phyloP scores from a whole-genome alignment of 225 moss, liverwort and hornwort species.

The Pleurozium schreberi region DNA sequence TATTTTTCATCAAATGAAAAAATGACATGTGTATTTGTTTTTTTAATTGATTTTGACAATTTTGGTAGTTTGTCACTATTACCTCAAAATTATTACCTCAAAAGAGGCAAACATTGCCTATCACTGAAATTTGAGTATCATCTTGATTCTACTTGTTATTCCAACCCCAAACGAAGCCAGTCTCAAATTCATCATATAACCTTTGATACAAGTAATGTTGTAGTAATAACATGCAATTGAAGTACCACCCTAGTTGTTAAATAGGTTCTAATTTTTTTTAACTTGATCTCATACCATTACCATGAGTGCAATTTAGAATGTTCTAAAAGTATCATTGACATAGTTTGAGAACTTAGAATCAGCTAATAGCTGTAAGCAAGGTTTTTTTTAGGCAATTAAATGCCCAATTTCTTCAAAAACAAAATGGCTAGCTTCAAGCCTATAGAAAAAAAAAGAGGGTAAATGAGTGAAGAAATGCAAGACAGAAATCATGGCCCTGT shows the following conservation, averaged over 20 bases:
- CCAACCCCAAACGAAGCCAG: accelerated
- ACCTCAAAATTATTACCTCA: too few species aligned
- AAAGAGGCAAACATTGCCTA: too few species aligned
- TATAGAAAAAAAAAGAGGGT: too few species aligned
- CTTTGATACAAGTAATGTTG: neutral
- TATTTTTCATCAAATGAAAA: neutral
- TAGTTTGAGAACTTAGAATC: neutral
- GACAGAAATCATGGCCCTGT: too few species aligned
- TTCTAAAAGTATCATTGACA: accelerated
- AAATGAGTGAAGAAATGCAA: too few species aligned
- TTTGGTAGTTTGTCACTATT: neutral
- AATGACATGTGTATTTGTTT: neutral
- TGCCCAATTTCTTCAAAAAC: too few species aligned
- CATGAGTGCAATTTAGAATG: neutral
- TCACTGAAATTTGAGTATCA: accelerated
- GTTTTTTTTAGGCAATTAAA: too few species aligned
- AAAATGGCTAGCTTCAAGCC: too few species aligned
- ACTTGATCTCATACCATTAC: neutral
- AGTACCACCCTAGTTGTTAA: neutral
- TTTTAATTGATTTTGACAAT: neutral
- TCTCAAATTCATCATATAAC: neutral
- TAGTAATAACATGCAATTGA: neutral
- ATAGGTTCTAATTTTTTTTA: neutral
- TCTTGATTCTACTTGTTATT: neutral
- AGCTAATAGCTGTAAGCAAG: too few species aligned